phyloP scores from a whole-genome alignment of 2,329 filamentous ascomycete genomes.

The Diaporthe citri region DNA sequence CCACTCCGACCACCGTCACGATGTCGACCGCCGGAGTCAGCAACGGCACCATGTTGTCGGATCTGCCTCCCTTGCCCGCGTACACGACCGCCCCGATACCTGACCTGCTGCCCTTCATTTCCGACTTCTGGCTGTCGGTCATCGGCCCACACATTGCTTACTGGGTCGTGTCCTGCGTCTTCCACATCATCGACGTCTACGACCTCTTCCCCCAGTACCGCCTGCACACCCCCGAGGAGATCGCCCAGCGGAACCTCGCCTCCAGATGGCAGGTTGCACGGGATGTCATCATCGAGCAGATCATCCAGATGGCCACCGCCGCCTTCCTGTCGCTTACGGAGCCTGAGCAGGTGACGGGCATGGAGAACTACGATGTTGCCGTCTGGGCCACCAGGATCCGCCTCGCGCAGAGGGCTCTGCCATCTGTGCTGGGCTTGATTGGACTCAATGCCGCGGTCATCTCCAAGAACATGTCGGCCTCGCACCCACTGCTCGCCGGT shows the following conservation, averaged over 20 bases:
- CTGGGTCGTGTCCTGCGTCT: slow-evolving; percentile 87
- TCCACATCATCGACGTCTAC: slow-evolving; percentile 87
- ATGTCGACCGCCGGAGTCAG: slow-evolving; percentile 57
- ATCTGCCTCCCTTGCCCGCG: slow-evolving; percentile 86
- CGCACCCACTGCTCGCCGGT: slow-evolving; percentile 81
- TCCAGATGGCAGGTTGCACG: slow-evolving; percentile 86
- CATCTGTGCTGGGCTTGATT: slow-evolving; percentile 75
- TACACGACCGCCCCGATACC: slow-evolving; percentile 80
- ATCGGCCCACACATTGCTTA: slow-evolving; percentile 85
- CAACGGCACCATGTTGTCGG: slow-evolving; percentile 68
- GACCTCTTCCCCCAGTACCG: slow-evolving; percentile 93
- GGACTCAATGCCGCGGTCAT: slow-evolving; percentile 83
- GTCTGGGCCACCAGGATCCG: slow-evolving; percentile 90
- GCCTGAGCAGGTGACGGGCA: slow-evolving; percentile 78
- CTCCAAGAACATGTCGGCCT: slow-evolving; percentile 79
- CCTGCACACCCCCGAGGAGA: slow-evolving; percentile 93
- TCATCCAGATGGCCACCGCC: slow-evolving; percentile 85
- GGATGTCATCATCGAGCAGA: slow-evolving; percentile 92
- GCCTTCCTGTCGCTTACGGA: slow-evolving; percentile 78
- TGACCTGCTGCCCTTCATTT: slow-evolving; percentile 80
- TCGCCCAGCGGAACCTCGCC: slow-evolving; percentile 88
- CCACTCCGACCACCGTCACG: slow-evolving; percentile 52
- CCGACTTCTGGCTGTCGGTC: slow-evolving; percentile 84
- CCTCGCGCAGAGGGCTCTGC: slow-evolving; percentile 82
- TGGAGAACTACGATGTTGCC: slow-evolving; percentile 86